A percentile compares a stretch with the other conserved stretches of the same genome.
phyloP scores from a whole-genome alignment of 2,329 filamentous ascomycete species.

The Hymenoscyphus salicellus region DNA sequence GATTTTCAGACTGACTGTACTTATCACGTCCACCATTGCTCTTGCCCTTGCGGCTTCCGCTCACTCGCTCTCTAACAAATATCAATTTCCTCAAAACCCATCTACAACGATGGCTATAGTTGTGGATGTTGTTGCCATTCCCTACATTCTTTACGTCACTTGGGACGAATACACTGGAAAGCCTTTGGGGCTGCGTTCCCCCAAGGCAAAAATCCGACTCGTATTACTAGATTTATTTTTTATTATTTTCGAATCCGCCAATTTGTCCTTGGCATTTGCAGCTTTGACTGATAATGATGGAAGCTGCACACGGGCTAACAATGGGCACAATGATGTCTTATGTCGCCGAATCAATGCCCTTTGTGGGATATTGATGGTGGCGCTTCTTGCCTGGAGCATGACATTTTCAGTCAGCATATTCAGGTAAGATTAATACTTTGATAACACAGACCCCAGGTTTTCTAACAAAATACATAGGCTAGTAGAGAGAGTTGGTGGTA shows the following conservation, averaged over 20 bases:
- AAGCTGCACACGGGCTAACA: slow-evolving; percentile 49
- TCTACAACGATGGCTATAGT: slow-evolving; percentile 86
- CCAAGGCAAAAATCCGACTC: slow-evolving; percentile 81
- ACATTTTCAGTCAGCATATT: slow-evolving; percentile 87
- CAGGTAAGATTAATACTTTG: slow-evolving; percentile 44
- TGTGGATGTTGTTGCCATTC: slow-evolving; percentile 82
- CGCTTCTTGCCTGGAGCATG: slow-evolving; percentile 82
- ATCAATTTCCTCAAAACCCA: slow-evolving; percentile 56
- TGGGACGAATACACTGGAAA: slow-evolving; percentile 96
- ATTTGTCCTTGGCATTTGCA: slow-evolving; percentile 84
- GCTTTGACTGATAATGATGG: slow-evolving; percentile 65
- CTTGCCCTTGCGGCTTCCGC: slow-evolving; percentile 77
- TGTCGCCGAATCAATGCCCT: slow-evolving; percentile 67
- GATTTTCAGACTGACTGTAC: slow-evolving; percentile 75
- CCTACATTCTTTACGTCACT: slow-evolving; percentile 90
- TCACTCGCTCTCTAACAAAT: slow-evolving; percentile 49
- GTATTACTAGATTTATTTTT: slow-evolving; percentile 92
- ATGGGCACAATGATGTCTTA: slow-evolving; percentile 44
- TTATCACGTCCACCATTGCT: slow-evolving; percentile 78
- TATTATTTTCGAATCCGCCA: slow-evolving; percentile 95
- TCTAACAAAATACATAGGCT: slow-evolving; percentile 40
- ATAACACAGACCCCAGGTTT: neutral
- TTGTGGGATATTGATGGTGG: slow-evolving; percentile 74
- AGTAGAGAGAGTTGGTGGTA: slow-evolving; percentile 58
- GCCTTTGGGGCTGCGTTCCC: slow-evolving; percentile 80